A percentile compares a stretch with the other conserved stretches of the same genome.
These are phyloP conservation scores for Kodamaea kaohsiungensis DNA, from an alignment of 805 yeast species.

Conservation along the genomic window DNA sequence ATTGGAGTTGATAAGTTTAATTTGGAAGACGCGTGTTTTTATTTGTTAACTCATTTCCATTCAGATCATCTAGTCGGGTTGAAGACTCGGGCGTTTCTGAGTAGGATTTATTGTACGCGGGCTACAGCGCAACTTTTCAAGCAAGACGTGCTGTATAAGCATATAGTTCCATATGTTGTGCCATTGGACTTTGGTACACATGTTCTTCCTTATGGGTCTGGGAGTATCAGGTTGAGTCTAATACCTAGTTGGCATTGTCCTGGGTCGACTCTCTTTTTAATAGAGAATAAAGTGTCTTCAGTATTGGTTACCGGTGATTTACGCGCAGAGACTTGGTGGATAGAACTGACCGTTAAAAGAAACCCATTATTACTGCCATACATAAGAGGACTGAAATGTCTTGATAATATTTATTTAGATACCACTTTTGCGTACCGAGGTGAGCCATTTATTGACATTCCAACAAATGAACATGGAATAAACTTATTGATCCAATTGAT, in stretches of 20 bases:
- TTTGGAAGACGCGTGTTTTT: slow-evolving; percentile 20
- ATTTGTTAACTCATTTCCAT: slow-evolving; percentile 53
- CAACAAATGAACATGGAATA: slow-evolving; percentile 44
- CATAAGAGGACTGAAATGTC: slow-evolving; percentile 24
- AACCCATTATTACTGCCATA: slow-evolving; percentile 47
- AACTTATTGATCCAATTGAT: slow-evolving; percentile 31
- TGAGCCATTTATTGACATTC: slow-evolving; percentile 49
- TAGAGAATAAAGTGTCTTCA: slow-evolving; percentile 34
- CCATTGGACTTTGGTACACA: slow-evolving; percentile 21
- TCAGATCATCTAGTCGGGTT: slow-evolving; percentile 56
- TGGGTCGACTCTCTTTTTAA: slow-evolving; percentile 56
- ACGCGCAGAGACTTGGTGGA: slow-evolving; percentile 57
- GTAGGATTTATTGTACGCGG: slow-evolving; percentile 48
- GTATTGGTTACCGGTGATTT: slow-evolving; percentile 59
- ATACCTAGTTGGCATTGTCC: slow-evolving; percentile 60
- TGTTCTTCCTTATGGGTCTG: not conserved
- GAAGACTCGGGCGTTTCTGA: slow-evolving; percentile 36
- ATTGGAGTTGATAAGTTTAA: slow-evolving; percentile 41
- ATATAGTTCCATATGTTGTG: slow-evolving; percentile 19
- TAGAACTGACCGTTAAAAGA: slow-evolving; percentile 30
- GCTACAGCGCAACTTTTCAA: slow-evolving; percentile 34
- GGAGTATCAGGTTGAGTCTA: slow-evolving; percentile 38
- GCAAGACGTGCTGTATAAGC: slow-evolving; percentile 17
- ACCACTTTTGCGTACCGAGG: slow-evolving; percentile 53
- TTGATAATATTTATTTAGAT: slow-evolving; percentile 54